A percentile compares a stretch with the other conserved stretches of the same genome.
Conservation (phyloP, 768 basidiomycete genomes). For the Asterophora lycoperdoides region DNA sequence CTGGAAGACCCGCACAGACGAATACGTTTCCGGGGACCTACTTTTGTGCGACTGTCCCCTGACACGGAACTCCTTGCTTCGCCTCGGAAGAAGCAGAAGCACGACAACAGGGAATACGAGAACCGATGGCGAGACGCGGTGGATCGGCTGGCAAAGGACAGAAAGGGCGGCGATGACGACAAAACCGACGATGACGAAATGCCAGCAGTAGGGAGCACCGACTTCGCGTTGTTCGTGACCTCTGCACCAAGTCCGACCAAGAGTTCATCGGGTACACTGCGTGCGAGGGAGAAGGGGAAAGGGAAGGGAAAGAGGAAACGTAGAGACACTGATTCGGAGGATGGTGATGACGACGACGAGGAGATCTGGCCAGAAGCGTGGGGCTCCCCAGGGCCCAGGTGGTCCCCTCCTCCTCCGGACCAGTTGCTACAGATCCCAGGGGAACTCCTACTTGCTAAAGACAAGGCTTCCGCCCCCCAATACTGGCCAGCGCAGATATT, state of each 20-base stretch:
- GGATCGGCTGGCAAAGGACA: conserved; percentile 38
- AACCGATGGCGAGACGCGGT: conserved; percentile 47
- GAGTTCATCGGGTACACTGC: neutral
- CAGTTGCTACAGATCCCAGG: conserved; percentile 56
- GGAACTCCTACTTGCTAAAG: conserved; percentile 57
- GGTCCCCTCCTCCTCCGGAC: conserved; percentile 45
- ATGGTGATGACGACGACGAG: conserved; percentile 9
- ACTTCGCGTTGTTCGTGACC: conserved; percentile 10
- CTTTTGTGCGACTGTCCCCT: conserved; percentile 23
- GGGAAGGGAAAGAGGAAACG: conserved; percentile 23
- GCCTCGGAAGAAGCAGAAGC: conserved; percentile 44
- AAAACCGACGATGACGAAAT: conserved; percentile 40
- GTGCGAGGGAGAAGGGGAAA: neutral
- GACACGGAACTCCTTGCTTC: conserved; percentile 24
- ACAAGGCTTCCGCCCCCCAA: conserved; percentile 25
- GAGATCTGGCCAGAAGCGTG: conserved; percentile 10
- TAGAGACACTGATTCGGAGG: conserved; percentile 14
- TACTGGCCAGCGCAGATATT: conserved; percentile 72
- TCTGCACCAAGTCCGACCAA: conserved; percentile 14
- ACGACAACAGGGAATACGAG: conserved; percentile 28
- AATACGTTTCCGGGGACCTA: conserved; percentile 40
- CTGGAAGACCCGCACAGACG: conserved; percentile 23
- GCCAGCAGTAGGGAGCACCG: conserved; percentile 32
- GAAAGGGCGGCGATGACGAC: conserved; percentile 31
- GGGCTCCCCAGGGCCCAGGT: conserved; percentile 18